Evolutionary conservation across 495 filamentous ascomycete species (phyloP), one percentile per base, ranked within the genome.

Genomic region (Penicillium nucicola): DNA sequence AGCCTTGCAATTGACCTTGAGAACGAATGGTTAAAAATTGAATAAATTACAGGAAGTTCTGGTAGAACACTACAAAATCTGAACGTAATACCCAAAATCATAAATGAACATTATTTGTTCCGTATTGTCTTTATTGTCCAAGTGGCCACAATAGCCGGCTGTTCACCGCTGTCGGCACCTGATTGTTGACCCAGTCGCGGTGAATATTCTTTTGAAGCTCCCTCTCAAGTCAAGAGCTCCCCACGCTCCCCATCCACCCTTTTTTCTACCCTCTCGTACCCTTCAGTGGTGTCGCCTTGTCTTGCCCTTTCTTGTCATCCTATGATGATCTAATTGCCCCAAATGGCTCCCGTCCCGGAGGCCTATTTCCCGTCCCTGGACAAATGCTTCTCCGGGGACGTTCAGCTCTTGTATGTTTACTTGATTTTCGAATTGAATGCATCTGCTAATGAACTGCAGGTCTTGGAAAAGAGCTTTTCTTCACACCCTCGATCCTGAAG

Each of bases 401-500:
- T 76, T 55, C 75, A 77, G 57, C 62, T 87, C 45, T 69, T 86
- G 79, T 85, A 72, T 40, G 82, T 55, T 41, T 50, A 55, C 11
- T 38, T 31, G 33, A 28, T 31, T n/a, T n/a, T 45, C 20, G 31
- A 14, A 12, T 31, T 4, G 14, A 15, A 15, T 11, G 15, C 35
- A 42, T 33, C 43, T 60, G 42, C 59, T 67, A 22, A 66, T 45
- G 1, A 15, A 11, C 10, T 17, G 34, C 13, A 92, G 88, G 59
- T 89, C 90, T 42, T 96, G 90, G 90, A 84, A 78, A 63, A 73
- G 80, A 44, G 83, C 84, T 39, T 90, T 86, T 52, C 75, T 79
- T 20, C 82, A 83, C 11, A 74, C 90, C 33, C 79, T 77, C 62
- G 77, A 85, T 46, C 61, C 75, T 13, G 65, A 77, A 15, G 60